Percentiles rank a stretch among this genome's conserved stretches.
Conservation (phyloP, 2,329 filamentous ascomycete species). For the Fusarium falciforme region DNA sequence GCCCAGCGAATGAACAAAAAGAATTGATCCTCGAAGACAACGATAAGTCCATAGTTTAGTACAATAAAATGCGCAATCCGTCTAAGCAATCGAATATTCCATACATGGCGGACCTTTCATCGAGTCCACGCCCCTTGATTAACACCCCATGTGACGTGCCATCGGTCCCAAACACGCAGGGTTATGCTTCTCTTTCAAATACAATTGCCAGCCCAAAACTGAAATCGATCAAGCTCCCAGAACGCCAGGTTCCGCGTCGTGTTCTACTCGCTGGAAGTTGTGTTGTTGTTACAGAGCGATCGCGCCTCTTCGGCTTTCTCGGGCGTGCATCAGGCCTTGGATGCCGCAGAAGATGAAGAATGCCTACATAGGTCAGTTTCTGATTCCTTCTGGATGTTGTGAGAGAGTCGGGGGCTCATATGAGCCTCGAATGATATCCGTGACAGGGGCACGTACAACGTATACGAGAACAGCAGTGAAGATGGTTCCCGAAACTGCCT, state of each 20-base stretch:
- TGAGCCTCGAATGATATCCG: neutral
- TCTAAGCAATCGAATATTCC: constrained; percentile 41
- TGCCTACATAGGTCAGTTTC: constrained; percentile 61
- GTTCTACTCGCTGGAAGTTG: constrained; percentile 28
- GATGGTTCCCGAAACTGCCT: constrained; percentile 83
- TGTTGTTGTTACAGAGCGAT: constrained; percentile 72
- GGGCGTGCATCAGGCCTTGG: constrained; percentile 87
- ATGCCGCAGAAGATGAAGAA: constrained; percentile 94
- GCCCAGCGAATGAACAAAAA: no score
- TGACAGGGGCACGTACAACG: constrained; percentile 69
- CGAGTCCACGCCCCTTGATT: constrained; percentile 28
- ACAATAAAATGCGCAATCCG: constrained; percentile 23
- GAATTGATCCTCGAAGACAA: neutral
- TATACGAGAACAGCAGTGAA: constrained; percentile 93
- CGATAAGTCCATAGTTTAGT: neutral
- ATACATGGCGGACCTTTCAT: constrained; percentile 28
- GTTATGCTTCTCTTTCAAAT: constrained; percentile 37
- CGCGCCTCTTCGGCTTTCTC: constrained; percentile 84
- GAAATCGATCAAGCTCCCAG: constrained; percentile 41
- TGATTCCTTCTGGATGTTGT: neutral
- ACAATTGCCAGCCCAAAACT: constrained; percentile 40
- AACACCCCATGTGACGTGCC: constrained; percentile 16
- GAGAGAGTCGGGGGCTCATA: neutral
- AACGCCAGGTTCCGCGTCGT: constrained; percentile 45
- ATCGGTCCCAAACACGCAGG: constrained; percentile 3